Conservation (phyloP, 2,329 filamentous ascomycete species). For the Aaosphaeria pasadenensis region DNA sequence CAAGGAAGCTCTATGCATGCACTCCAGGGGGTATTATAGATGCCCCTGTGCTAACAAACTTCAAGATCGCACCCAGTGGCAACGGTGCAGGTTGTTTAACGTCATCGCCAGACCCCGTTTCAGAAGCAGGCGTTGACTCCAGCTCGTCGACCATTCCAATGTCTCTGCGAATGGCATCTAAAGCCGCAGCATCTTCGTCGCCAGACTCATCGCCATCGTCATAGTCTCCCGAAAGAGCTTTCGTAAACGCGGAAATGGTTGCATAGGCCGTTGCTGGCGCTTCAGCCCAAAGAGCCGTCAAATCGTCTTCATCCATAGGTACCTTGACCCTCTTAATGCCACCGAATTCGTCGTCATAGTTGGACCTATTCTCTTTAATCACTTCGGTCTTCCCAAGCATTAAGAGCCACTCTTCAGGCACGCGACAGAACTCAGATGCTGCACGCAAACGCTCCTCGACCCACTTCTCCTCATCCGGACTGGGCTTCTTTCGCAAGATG, state of each 20-base stretch:
- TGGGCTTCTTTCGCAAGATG: constrained; percentile 23
- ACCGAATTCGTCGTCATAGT: constrained; percentile 8
- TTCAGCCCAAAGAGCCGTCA: neutral
- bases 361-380: constrained; percentile 8
- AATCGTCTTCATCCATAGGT: neutral
- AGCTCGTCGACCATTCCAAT: neutral
- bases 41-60: constrained; percentile 6
- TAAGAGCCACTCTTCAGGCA: constrained; percentile 27
- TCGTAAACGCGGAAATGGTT: neutral
- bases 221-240: neutral
- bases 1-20: neutral
- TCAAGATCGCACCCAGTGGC: constrained; percentile 4
- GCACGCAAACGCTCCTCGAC: constrained; percentile 23
- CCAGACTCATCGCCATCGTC: neutral
- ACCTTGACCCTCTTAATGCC: constrained; percentile 1
- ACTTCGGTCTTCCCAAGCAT: constrained; percentile 8
- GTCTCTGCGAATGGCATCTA: neutral
- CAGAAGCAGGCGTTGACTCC: neutral
- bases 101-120: neutral
- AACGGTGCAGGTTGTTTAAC: neutral
- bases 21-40: neutral
- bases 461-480: constrained; percentile 26
- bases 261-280: neutral
- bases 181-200: neutral
- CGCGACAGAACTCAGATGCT: constrained; percentile 26